Percentiles rank a stretch among this genome's conserved stretches.
Evolutionary conservation across 306 rosid genomes (phyloP).

Genomic region (Comarum palustre): DNA sequence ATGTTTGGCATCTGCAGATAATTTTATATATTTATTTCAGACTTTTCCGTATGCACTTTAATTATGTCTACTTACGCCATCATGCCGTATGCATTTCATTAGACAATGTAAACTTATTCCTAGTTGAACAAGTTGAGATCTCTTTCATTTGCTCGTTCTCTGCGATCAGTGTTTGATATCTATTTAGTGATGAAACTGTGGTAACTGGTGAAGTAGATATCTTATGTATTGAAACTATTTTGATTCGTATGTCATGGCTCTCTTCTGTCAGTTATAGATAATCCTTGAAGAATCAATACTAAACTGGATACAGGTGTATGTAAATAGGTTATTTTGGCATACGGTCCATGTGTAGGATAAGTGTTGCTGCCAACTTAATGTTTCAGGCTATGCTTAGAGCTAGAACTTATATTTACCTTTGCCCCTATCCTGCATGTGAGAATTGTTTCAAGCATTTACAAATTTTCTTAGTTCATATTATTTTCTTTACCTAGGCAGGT

Average conservation of each 20-base stretch:
- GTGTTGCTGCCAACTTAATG: not conserved
- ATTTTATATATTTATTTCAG: slow-evolving; percentile 24
- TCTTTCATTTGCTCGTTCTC: slow-evolving; percentile 1
- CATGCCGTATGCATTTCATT: not conserved
- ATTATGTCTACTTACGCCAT: not conserved
- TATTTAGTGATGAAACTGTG: slow-evolving; percentile 13
- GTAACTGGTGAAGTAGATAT: not conserved
- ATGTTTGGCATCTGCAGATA: slow-evolving; percentile 33
- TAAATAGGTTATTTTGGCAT: not conserved
- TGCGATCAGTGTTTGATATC: slow-evolving; percentile 5
- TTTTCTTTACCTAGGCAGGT: not conserved
- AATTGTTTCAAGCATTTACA: not conserved
- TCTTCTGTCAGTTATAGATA: not conserved
- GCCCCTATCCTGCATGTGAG: not conserved
- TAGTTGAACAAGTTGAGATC: not conserved
- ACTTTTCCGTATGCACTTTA: slow-evolving; percentile 17
- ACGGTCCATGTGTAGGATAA: not conserved
- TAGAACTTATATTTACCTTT: not conserved
- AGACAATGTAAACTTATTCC: slow-evolving; percentile 16
- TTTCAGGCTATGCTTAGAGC: not conserved
- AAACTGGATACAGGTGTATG: not conserved
- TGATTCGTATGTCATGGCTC: not conserved
- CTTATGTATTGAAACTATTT: not conserved
- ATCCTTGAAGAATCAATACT: not conserved
- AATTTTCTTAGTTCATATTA: not conserved